phyloP scores from a whole-genome alignment of 345 rosid species.

The Dipteronia dyeriana region DNA sequence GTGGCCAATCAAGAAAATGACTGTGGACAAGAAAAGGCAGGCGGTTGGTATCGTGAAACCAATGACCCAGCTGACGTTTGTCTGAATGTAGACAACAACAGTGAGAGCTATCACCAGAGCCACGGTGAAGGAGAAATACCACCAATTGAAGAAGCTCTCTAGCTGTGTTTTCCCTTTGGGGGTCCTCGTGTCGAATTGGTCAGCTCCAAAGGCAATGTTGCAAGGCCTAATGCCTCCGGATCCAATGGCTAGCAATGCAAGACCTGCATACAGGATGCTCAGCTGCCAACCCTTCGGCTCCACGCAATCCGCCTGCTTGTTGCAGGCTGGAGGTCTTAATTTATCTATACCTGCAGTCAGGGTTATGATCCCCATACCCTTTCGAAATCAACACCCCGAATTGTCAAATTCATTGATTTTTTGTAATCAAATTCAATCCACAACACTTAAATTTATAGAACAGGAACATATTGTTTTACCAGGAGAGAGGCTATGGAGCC shows the following conservation, averaged over 20 bases:
- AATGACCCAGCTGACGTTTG: constrained; percentile 56
- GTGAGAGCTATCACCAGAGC: constrained; percentile 56
- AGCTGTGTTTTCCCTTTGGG: constrained; percentile 46
- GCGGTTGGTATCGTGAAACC: constrained; percentile 54
- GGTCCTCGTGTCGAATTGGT: constrained; percentile 53
- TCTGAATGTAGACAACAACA: constrained; percentile 57
- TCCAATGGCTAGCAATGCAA: constrained; percentile 52
- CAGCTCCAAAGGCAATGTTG: constrained; percentile 57
- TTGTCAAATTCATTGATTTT: background rate
- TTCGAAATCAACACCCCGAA: background rate
- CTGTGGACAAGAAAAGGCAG: constrained; percentile 47
- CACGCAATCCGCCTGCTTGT: constrained; percentile 27
- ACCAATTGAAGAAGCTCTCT: constrained; percentile 73
- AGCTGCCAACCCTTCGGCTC: constrained; percentile 46
- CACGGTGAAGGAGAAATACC: constrained; percentile 64
- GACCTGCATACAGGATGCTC: constrained; percentile 39
- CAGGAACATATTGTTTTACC: constrained; percentile 26
- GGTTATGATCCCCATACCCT: constrained; percentile 63
- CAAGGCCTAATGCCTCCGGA: constrained; percentile 59
- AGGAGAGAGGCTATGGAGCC: constrained; percentile 51
- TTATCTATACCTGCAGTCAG: constrained; percentile 43
- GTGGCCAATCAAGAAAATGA: constrained; percentile 47
- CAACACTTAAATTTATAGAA: no score
- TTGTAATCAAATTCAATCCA: background rate
- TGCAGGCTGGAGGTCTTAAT: constrained; percentile 47